These are phyloP conservation scores for Chaetomium globosum DNA, from an alignment of 2,329 filamentous ascomycete genomes.

Conservation along the genomic window DNA sequence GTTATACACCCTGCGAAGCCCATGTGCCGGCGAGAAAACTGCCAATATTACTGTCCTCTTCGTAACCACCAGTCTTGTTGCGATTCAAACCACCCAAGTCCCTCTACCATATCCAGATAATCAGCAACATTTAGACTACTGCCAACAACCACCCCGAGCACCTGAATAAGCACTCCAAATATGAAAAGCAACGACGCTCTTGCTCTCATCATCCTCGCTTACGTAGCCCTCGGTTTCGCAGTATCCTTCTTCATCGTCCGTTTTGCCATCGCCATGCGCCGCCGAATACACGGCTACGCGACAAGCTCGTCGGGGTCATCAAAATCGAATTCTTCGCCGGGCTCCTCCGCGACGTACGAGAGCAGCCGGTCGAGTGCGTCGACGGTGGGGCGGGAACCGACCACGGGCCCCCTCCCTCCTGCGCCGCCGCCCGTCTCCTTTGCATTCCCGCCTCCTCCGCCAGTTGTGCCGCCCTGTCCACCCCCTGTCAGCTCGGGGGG, in stretches of 20 bases:
- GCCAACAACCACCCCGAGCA: not conserved
- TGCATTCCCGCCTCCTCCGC: constrained; percentile 1
- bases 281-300: constrained; percentile 4
- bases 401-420: constrained; percentile 3
- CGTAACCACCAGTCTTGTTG: not conserved
- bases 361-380: constrained; percentile 9
- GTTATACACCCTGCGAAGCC: not conserved
- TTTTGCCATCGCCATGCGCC: constrained; percentile 20
- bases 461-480: constrained; percentile 3
- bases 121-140: not conserved
- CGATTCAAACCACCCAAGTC: not conserved
- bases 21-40: not conserved
- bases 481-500: not conserved
- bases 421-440: not conserved
- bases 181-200: constrained; percentile 30
- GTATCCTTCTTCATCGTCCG: constrained; percentile 19
- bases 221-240: constrained; percentile 16
- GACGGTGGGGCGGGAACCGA: not conserved
- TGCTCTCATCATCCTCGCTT: constrained; percentile 25
- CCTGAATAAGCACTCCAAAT: not conserved
- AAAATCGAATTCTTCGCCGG: not conserved
- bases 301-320: constrained; percentile 6
- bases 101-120: not conserved
- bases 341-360: not conserved
- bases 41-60: not conserved